A percentile compares a stretch with the other conserved stretches of the same genome.
Conservation (phyloP, 169 alveolate genomes). For the Perkinsus marinus region DNA sequence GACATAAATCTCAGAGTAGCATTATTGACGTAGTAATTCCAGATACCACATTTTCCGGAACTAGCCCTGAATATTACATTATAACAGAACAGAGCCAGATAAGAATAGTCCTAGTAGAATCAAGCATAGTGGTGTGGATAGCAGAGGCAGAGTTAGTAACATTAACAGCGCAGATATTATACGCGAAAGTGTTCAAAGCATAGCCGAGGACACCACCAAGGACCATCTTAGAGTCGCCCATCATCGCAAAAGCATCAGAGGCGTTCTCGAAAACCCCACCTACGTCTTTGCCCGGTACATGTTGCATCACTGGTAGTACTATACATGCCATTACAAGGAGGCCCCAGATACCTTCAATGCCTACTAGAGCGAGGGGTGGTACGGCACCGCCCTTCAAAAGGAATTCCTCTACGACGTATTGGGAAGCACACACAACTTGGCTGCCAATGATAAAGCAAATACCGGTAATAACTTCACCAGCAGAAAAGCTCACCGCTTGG, state of each 20-base stretch:
- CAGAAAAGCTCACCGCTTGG: not conserved
- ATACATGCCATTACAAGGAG: not conserved
- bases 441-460: not conserved
- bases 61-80: not conserved
- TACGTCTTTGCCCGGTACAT: not conserved
- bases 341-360: conserved; percentile 7
- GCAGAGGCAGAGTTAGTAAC: not conserved
- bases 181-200: not conserved
- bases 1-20: too few relatives aligned
- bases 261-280: conserved; percentile 2
- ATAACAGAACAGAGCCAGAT: not conserved
- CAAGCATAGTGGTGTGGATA: not conserved
- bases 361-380: not conserved
- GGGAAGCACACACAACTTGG: conserved; percentile 2
- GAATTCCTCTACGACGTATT: conserved; percentile 1
- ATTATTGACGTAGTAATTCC: too few relatives aligned
- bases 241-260: not conserved
- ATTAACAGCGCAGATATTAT: not conserved
- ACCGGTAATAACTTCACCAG: not conserved
- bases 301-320: not conserved
- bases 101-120: not conserved
- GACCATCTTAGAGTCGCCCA: not conserved
- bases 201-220: not conserved
- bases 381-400: not conserved
- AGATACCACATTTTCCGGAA: too few relatives aligned